These are phyloP conservation scores for Macrophomina tecta DNA, from an alignment of 2,329 filamentous ascomycete species.

Conservation along the genomic window DNA sequence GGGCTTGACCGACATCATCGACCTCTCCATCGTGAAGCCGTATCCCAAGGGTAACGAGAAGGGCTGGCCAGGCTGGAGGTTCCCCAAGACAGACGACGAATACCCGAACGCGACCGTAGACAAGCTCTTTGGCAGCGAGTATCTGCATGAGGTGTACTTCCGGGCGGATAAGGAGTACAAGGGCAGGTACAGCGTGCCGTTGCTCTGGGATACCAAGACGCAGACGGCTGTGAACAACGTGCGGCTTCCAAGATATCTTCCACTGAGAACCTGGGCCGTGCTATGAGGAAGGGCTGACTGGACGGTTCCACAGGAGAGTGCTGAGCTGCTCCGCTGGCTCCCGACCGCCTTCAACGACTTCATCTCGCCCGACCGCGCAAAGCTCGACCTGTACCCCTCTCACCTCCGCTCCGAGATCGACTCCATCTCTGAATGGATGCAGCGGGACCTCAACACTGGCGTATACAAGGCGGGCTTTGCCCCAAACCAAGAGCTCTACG, in stretches of 20 bases:
- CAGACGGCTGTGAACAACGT: conserved; percentile 64
- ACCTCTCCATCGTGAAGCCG: conserved; percentile 65
- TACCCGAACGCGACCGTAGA: conserved; percentile 68
- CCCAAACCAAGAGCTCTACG: conserved; percentile 60
- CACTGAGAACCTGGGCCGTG: background rate
- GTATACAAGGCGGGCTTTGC: conserved; percentile 70
- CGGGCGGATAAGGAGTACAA: conserved; percentile 65
- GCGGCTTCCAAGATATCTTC: background rate
- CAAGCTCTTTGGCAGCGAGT: conserved; percentile 63
- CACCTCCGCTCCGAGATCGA: conserved; percentile 59
- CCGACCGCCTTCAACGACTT: conserved; percentile 62
- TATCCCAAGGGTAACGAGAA: conserved; percentile 70
- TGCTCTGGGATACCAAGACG: conserved; percentile 67
- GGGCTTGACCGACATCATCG: conserved; percentile 60
- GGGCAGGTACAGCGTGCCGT: conserved; percentile 65
- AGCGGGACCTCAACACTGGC: conserved; percentile 62
- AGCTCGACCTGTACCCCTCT: conserved; percentile 60
- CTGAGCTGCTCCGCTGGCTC: conserved; percentile 64
- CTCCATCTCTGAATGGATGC: conserved; percentile 59
- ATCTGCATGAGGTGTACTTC: conserved; percentile 69
- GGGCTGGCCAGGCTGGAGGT: conserved; percentile 69
- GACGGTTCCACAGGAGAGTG: conserved; percentile 51
- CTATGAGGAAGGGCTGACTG: background rate
- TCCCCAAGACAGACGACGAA: conserved; percentile 58
- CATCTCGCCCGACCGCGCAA: conserved; percentile 48